Percentiles rank a stretch among this genome's conserved stretches.
phyloP scores from a whole-genome alignment of 306 rosid species.

The Carpinus viminea region DNA sequence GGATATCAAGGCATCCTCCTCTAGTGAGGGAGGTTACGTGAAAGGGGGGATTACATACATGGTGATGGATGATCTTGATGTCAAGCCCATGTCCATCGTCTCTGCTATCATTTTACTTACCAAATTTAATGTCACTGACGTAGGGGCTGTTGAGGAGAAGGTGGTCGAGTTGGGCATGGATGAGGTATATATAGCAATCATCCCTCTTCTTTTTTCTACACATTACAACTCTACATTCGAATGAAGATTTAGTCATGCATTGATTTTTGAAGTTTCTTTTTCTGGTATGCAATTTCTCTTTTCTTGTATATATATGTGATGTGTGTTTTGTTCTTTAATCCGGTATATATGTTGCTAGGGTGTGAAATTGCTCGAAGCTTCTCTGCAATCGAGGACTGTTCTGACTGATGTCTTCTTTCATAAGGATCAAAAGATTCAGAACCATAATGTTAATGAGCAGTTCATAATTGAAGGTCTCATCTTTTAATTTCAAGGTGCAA shows the following conservation, averaged over 20 bases:
- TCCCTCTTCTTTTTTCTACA: background rate
- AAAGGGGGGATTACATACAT: constrained; percentile 32
- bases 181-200: constrained; percentile 19
- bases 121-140: constrained; percentile 24
- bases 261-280: no score
- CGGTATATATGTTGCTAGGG: background rate
- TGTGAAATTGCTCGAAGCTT: constrained; percentile 17
- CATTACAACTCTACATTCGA: no score
- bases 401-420: no score
- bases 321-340: background rate
- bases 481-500: background rate
- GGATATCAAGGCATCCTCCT: background rate
- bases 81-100: constrained; percentile 32
- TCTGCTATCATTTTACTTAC: constrained; percentile 6
- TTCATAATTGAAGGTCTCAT: no score
- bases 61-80: constrained; percentile 41
- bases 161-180: constrained; percentile 20
- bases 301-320: no score
- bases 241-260: no score
- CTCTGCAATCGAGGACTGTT: background rate
- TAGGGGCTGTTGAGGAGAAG: constrained; percentile 28
- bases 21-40: constrained; percentile 21
- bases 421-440: no score
- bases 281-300: no score
- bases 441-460: background rate